Conservation (phyloP, 306 rosid species). For the Prunus persica region DNA sequence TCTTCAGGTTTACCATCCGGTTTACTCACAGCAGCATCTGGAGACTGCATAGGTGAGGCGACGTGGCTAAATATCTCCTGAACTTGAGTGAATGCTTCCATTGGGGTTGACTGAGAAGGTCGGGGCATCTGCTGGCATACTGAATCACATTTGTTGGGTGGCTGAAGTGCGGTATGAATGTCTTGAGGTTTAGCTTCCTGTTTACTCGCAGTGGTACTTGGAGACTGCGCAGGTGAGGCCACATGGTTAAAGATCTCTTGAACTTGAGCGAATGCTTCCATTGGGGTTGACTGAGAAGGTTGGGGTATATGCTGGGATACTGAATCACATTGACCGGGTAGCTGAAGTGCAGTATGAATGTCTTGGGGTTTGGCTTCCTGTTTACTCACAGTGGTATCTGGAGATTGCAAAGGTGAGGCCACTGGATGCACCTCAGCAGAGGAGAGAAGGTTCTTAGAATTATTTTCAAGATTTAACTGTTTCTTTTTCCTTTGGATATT, state of each 20-base stretch:
- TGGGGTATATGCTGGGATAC: constrained; percentile 21
- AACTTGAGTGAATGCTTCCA: constrained; percentile 15
- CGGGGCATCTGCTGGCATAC: constrained; percentile 20
- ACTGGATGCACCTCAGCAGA: constrained; percentile 16
- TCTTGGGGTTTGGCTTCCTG: constrained; percentile 31
- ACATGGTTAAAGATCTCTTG: constrained; percentile 10
- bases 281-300: constrained; percentile 28
- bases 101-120: constrained; percentile 26
- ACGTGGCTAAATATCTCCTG: constrained; percentile 16
- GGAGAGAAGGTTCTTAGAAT: constrained; percentile 16
- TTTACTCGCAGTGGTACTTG: neutral
- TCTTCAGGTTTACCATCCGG: constrained; percentile 12
- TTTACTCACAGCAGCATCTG: neutral
- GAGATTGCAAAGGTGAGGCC: constrained; percentile 39
- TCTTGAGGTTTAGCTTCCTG: constrained; percentile 19
- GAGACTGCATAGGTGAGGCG: neutral
- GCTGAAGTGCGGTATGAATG: constrained; percentile 19
- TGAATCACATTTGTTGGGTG: constrained; percentile 11
- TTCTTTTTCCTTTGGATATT: constrained; percentile 27
- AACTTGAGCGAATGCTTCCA: constrained; percentile 3
- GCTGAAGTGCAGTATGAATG: neutral
- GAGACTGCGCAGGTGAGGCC: neutral
- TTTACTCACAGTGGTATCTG: constrained; percentile 20
- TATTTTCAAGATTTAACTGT: constrained; percentile 15
- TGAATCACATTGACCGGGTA: constrained; percentile 5